Evolutionary conservation across 768 basidiomycete genomes (phyloP).

Genomic region (Amanita brunnescens): DNA sequence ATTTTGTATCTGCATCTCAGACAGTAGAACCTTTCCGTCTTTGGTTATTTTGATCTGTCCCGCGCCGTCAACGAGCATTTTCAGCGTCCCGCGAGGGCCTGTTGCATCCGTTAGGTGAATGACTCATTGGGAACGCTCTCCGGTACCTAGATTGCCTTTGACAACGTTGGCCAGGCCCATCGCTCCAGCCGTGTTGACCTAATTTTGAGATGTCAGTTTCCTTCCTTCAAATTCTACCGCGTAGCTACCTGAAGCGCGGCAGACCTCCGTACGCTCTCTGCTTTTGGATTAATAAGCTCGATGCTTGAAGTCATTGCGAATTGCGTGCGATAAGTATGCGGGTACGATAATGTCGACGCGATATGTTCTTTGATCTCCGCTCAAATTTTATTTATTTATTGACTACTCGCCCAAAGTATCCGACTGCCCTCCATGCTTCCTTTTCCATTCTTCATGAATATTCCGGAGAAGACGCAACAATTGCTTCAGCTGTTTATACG

Average conservation of each 20-base stretch:
- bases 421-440: constrained; percentile 15
- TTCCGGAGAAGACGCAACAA: constrained; percentile 40
- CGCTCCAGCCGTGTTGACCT: constrained; percentile 91
- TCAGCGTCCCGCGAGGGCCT: constrained; percentile 96
- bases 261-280: constrained; percentile 84
- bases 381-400: constrained; percentile 2
- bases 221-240: neutral
- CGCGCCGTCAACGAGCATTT: constrained; percentile 98
- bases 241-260: constrained; percentile 77
- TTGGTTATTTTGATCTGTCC: constrained; percentile 99
- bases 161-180: constrained; percentile 97
- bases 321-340: neutral
- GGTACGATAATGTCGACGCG: neutral
- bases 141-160: constrained; percentile 88
- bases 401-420: neutral
- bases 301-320: constrained; percentile 61
- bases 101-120: neutral
- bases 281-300: constrained; percentile 95
- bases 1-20: constrained; percentile 99
- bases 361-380: constrained; percentile 4
- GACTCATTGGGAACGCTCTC: too few relatives aligned
- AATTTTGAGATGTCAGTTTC: neutral
- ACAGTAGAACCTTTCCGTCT: constrained; percentile 96
- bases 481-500: constrained; percentile 37
- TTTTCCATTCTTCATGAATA: constrained; percentile 38